Evolutionary conservation across 768 basidiomycete species (phyloP).

Genomic region (Termitomyces sp.): DNA sequence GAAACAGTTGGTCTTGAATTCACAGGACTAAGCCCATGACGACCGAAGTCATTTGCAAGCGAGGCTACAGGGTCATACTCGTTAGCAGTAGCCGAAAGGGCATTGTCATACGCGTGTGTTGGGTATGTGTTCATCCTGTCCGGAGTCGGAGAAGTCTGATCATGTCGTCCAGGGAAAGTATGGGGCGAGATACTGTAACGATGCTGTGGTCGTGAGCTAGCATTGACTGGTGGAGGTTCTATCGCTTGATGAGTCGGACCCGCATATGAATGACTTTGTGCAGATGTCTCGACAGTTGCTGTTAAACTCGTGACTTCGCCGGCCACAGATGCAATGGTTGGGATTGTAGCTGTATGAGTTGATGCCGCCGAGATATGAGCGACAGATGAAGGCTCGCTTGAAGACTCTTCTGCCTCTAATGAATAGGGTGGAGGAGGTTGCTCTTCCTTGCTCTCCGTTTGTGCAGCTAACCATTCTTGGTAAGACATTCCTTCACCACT

Average conservation of each 20-base stretch:
- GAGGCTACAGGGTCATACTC: constrained; percentile 23
- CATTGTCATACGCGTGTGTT: neutral
- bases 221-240: constrained; percentile 12
- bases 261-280: neutral
- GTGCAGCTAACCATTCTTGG: constrained; percentile 41
- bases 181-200: neutral
- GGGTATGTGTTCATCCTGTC: constrained; percentile 1
- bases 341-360: neutral
- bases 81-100: neutral
- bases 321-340: neutral
- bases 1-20: neutral
- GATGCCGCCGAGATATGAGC: constrained; percentile 6
- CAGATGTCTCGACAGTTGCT: neutral
- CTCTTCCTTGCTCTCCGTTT: constrained; percentile 42
- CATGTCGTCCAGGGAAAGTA: neutral
- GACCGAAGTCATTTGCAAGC: constrained; percentile 32
- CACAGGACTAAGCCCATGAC: constrained; percentile 27
- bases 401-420: constrained; percentile 37
- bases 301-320: neutral
- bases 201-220: constrained; percentile 13
- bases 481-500: constrained; percentile 27
- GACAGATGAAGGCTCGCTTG: neutral
- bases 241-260: constrained; percentile 5
- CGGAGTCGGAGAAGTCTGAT: neutral
- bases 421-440: constrained; percentile 68